A percentile compares a stretch with the other conserved stretches of the same genome.
These are phyloP conservation scores for Podosphaera leucotricha DNA, from an alignment of 2,329 filamentous ascomycete species.

Conservation along the genomic window DNA sequence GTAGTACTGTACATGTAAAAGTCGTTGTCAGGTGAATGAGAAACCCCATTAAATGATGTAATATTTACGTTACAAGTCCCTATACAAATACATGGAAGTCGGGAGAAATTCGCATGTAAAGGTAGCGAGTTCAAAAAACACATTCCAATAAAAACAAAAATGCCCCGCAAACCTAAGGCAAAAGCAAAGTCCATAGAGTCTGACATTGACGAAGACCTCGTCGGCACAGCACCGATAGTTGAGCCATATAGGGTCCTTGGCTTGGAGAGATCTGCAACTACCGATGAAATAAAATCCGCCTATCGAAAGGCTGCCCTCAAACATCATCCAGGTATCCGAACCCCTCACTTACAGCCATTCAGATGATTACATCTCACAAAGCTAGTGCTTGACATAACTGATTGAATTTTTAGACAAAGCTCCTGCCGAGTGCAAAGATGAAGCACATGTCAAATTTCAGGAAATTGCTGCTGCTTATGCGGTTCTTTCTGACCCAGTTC, in stretches of 20 bases:
- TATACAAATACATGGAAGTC: no score
- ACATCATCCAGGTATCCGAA: conserved; percentile 49
- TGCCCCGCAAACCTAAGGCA: not conserved
- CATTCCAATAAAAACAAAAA: not conserved
- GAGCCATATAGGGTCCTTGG: conserved; percentile 63
- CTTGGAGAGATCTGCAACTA: conserved; percentile 44
- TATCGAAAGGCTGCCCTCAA: conserved; percentile 81
- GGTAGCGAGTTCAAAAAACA: no score
- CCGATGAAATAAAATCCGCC: conserved; percentile 64
- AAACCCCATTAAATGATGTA: no score
- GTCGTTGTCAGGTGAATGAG: no score
- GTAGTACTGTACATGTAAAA: no score
- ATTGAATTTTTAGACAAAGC: conserved; percentile 43
- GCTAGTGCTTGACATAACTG: not conserved
- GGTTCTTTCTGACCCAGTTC: conserved; percentile 59
- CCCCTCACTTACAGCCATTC: not conserved
- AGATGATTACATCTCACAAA: not conserved
- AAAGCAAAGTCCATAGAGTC: not conserved
- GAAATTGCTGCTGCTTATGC: conserved; percentile 84
- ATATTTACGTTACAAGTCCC: no score
- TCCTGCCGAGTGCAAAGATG: conserved; percentile 36
- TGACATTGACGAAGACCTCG: conserved; percentile 7
- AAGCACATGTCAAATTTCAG: conserved; percentile 66
- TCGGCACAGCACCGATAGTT: conserved; percentile 19
- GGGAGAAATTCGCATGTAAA: no score